Percentiles rank a stretch among this genome's conserved stretches.
phyloP scores from a whole-genome alignment of 306 rosid genomes.

The Cercis canadensis region DNA sequence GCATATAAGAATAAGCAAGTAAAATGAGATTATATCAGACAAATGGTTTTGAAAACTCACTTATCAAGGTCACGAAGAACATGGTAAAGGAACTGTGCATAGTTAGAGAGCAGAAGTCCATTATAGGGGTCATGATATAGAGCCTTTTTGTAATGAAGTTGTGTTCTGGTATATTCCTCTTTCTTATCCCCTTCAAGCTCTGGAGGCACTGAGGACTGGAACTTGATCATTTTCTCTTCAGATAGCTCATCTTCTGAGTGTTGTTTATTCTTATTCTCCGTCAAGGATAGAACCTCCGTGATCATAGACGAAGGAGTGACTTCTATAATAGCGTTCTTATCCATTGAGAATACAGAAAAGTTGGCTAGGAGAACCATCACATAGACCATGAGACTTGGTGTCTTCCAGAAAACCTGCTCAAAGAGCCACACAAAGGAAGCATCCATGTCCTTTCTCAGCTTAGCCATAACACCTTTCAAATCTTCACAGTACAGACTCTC shows the following conservation, averaged over 20 bases:
- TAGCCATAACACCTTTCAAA: constrained; percentile 52
- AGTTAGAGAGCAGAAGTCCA: constrained; percentile 81
- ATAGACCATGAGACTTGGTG: constrained; percentile 70
- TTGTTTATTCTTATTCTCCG: constrained; percentile 3
- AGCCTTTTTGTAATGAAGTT: constrained; percentile 56
- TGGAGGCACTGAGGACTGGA: constrained; percentile 61
- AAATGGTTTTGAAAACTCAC: constrained; percentile 44
- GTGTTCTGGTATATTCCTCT: constrained; percentile 61
- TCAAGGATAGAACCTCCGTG: constrained; percentile 12
- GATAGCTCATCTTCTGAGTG: constrained; percentile 15
- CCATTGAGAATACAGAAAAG: constrained; percentile 64
- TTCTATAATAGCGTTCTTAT: constrained; percentile 38
- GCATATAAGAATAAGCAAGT: constrained; percentile 4
- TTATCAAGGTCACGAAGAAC: constrained; percentile 63
- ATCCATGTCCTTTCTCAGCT: constrained; percentile 61
- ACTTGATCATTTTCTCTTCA: constrained; percentile 30
- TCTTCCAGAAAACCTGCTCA: constrained; percentile 67
- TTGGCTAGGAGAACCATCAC: constrained; percentile 72
- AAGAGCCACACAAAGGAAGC: constrained; percentile 80
- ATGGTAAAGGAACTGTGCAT: constrained; percentile 80
- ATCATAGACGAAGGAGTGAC: constrained; percentile 34
- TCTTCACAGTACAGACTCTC: constrained; percentile 61
- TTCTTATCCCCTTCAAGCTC: constrained; percentile 64
- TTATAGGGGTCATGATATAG: constrained; percentile 51
- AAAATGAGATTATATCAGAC: not conserved